These are phyloP conservation scores for Ceratocystis eucalypticola DNA, from an alignment of 2,329 filamentous ascomycete genomes.

Conservation along the genomic window DNA sequence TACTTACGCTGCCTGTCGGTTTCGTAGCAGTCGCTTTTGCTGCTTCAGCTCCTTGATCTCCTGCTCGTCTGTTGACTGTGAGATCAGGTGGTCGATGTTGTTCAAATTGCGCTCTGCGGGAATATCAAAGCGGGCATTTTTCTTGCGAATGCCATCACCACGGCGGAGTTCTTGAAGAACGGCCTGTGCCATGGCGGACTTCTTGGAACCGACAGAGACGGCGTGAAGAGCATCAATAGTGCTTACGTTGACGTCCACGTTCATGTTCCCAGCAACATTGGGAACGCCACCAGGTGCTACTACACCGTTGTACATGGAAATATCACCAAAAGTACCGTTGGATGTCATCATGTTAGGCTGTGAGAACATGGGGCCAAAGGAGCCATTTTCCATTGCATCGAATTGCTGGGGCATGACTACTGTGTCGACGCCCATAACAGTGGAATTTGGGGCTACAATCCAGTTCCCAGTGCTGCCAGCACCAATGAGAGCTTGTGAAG, in stretches of 20 bases:
- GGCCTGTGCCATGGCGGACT: conserved; percentile 28
- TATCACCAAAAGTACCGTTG: conserved; percentile 43
- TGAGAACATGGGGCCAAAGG: conserved; percentile 37
- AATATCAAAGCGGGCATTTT: conserved; percentile 97
- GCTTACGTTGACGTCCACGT: conserved; percentile 25
- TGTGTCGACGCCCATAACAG: conserved; percentile 28
- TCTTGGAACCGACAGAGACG: conserved; percentile 36
- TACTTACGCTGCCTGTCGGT: conserved; percentile 89
- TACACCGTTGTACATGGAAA: conserved; percentile 40
- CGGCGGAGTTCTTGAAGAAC: conserved; percentile 49
- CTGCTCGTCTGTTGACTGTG: conserved; percentile 74
- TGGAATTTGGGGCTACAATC: conserved; percentile 29
- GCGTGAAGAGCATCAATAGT: conserved; percentile 41
- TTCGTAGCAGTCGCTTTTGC: conserved; percentile 86
- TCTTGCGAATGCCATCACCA: conserved; percentile 89
- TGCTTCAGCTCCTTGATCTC: conserved; percentile 98
- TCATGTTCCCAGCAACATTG: conserved; percentile 4
- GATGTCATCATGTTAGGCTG: conserved; percentile 35
- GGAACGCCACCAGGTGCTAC: conserved; percentile 28
- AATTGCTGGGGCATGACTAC: conserved; percentile 58
- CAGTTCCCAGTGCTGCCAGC: conserved; percentile 46
- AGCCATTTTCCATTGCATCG: conserved; percentile 48
- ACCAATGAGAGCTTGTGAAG: not conserved
- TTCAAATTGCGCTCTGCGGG: conserved; percentile 81
- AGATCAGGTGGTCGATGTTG: conserved; percentile 90